Evolutionary conservation across 768 basidiomycete species (phyloP), one percentile per base, ranked within the genome.

Genomic region (Agrocybe praecox): DNA sequence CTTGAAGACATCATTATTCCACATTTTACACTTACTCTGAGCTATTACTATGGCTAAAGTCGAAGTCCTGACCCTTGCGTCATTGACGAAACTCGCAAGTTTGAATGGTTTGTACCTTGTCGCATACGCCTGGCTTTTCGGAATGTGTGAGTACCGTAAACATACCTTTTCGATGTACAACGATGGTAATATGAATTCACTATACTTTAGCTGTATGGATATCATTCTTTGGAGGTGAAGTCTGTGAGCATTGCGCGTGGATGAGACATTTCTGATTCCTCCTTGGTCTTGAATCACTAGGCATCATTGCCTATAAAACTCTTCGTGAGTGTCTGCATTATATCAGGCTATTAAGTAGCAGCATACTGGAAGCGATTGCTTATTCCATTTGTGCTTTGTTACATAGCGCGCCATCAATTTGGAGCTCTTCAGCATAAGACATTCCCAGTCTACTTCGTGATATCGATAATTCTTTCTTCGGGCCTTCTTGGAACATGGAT

Each of bases 391-490:
- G 9, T 29, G 26, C 26, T 29, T 29, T 29, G 26, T n/a, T n/a
- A n/a, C 26, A n/a, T 55, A 88, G 86, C 90, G 17, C 83, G 89
- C 46, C 81, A 86, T 48, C 85, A 89, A 56, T 94, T 94, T 58
- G 82, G 86, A 10, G 74, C 80, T 42, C 79, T 94, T 32, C 92
- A 94, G 65, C 85, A 90, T 65, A 83, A 80, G 63, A 83, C 80
- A 0, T 90, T 90, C 72, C 89, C 92, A 1, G 69, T 89, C 59
- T 93, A 90, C 72, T 94, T 94, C 64, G 67, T 79, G 17, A 67
- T 83, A 42, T 87, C 85, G 12, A 80, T 89, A 34, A 62, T 70
- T 21, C 70, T 88, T 32, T 80, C 86, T 23, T 74, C 81, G 0
- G 71, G 72, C 19, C 77, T 94, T 36, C 69, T 90, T 46, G 76